These are phyloP conservation scores for Eutrema salsugineum DNA, from an alignment of 441 rosid species.

Conservation along the genomic window DNA sequence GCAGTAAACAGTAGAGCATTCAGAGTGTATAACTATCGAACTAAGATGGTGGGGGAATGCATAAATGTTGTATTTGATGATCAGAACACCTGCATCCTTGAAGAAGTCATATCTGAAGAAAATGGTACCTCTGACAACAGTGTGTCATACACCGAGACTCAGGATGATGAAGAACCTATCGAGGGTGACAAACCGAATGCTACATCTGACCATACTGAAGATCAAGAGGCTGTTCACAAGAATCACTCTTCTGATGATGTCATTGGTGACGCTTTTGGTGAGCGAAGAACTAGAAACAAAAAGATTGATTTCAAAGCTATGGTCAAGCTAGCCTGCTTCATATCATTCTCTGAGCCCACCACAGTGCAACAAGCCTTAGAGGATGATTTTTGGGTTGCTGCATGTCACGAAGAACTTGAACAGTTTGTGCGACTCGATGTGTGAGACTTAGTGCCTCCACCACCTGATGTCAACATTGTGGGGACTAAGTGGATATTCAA, in stretches of 20 bases:
- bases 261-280: neutral
- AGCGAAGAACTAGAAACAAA: accelerated
- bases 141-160: no score
- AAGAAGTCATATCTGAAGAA: no score
- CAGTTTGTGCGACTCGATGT: neutral
- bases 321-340: neutral
- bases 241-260: neutral
- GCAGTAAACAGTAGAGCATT: neutral
- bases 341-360: neutral
- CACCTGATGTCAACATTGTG: neutral
- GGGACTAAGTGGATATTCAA: no score
- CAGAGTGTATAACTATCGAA: neutral
- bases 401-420: neutral
- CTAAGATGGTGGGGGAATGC: neutral
- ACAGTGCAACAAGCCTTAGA: no score
- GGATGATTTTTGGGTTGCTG: neutral
- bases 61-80: neutral
- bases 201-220: no score
- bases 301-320: no score
- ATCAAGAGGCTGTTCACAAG: no score
- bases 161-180: no score
- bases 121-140: neutral
- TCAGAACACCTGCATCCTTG: no score
- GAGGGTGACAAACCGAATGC: no score
- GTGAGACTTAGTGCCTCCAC: neutral